These are phyloP conservation scores for Daldinia concentrica DNA, from an alignment of 495 filamentous ascomycete genomes.

Conservation along the genomic window DNA sequence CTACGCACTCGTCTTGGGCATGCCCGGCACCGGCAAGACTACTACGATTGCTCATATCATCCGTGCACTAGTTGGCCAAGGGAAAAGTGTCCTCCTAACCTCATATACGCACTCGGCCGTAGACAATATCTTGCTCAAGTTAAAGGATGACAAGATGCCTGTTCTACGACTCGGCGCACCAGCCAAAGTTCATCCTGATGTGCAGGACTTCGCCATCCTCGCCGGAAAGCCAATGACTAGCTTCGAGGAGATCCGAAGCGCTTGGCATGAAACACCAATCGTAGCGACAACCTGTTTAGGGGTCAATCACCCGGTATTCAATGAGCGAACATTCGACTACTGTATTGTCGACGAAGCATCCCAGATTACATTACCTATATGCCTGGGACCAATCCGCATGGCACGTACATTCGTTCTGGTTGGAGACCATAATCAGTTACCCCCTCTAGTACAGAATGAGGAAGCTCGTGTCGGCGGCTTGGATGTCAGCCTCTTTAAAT, in stretches of 20 bases:
- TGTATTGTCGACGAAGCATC: slow-evolving; percentile 98
- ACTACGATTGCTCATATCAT: slow-evolving; percentile 98
- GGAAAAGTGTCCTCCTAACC: slow-evolving; percentile 90
- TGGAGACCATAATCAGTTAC: slow-evolving; percentile 94
- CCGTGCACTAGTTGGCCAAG: slow-evolving; percentile 84
- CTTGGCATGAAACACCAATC: slow-evolving; percentile 83
- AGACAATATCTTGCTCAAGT: slow-evolving; percentile 95
- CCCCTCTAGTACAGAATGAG: slow-evolving; percentile 91
- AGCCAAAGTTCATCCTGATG: slow-evolving; percentile 86
- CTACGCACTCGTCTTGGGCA: slow-evolving; percentile 93
- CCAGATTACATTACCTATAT: slow-evolving; percentile 95
- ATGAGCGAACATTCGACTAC: slow-evolving; percentile 90
- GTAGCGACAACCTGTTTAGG: slow-evolving; percentile 96
- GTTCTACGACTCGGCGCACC: slow-evolving; percentile 83
- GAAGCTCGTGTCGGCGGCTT: slow-evolving; percentile 86
- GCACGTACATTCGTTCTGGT: slow-evolving; percentile 94
- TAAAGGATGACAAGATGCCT: slow-evolving; percentile 78
- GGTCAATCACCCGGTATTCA: slow-evolving; percentile 88
- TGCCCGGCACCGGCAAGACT: slow-evolving; percentile 98
- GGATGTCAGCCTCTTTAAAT: slow-evolving; percentile 92
- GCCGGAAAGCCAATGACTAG: slow-evolving; percentile 73
- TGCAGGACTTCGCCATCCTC: slow-evolving; percentile 82
- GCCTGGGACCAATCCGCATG: slow-evolving; percentile 91
- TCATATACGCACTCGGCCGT: slow-evolving; percentile 98
- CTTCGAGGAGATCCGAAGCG: slow-evolving; percentile 82